Percentiles rank a stretch among this genome's conserved stretches.
These are phyloP conservation scores for Saturnispora dispora DNA, from an alignment of 805 yeast species.

Conservation along the genomic window DNA sequence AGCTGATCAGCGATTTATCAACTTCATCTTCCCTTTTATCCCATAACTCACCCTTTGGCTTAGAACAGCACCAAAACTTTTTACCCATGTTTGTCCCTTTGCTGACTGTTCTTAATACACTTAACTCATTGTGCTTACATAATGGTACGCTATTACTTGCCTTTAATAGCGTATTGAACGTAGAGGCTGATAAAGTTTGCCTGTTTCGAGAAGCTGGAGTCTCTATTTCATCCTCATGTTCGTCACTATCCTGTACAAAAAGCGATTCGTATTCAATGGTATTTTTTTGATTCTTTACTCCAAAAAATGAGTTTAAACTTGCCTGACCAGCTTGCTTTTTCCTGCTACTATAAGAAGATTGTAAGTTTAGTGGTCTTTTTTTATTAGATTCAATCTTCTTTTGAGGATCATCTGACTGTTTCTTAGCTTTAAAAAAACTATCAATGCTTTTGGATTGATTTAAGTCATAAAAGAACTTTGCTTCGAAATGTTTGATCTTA, in stretches of 20 bases:
- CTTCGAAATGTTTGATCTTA: constrained; percentile 38
- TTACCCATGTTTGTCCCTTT: constrained; percentile 37
- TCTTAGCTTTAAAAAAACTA: constrained; percentile 20
- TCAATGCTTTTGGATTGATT: constrained; percentile 24
- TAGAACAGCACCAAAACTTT: constrained; percentile 47
- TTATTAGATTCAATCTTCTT: constrained; percentile 2
- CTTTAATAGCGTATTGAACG: constrained; percentile 19
- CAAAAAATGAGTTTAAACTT: constrained; percentile 4
- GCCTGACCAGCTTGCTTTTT: constrained; percentile 14
- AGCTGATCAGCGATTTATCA: constrained; percentile 22
- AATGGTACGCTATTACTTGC: constrained; percentile 25
- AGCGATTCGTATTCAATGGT: constrained; percentile 1
- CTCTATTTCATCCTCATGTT: constrained; percentile 1
- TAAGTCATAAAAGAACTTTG: constrained; percentile 38
- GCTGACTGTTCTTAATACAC: constrained; percentile 38
- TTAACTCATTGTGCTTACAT: constrained; percentile 41
- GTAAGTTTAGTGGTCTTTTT: constrained; percentile 2
- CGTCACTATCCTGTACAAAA: constrained; percentile 15
- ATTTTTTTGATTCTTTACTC: not conserved
- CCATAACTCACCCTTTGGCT: constrained; percentile 25
- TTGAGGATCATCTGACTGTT: not conserved
- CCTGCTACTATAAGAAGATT: constrained; percentile 14
- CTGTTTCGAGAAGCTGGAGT: not conserved
- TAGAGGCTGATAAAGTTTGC: constrained; percentile 10
- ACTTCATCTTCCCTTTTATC: constrained; percentile 1